Evolutionary conservation across 305 asterid species (phyloP), one percentile per base, ranked within the genome.

Genomic region (Rubia peregrina): DNA sequence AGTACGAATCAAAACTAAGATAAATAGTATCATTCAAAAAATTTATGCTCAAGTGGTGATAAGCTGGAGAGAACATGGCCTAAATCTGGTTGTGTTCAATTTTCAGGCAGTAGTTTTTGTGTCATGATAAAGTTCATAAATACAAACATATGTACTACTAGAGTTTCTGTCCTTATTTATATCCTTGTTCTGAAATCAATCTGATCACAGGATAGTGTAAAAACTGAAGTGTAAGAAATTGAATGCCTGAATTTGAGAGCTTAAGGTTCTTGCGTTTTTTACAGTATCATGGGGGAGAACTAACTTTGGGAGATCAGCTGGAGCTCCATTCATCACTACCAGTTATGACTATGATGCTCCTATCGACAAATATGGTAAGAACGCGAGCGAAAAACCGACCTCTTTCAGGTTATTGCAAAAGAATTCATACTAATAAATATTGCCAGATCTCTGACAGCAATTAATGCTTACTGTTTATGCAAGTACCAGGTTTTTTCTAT

Each of bases 291-390:
- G 99, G 99, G 60, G 99, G 99, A 80, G 99, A 80, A 94, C 98
- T 41, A 94, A 91, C 81, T 94, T 91, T 57, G 99, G 98, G 76
- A 85, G 98, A 83, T 87, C 95, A 42, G 90, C 99, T 16, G 99
- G 99, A 78, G 99, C 98, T 62, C 99, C 99, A 71, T 94, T 88
- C 61, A 71, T 91, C 60, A 91, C 99, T 14, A 94, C 99, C 72
- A 91, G 98, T 86, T 94, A 94, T 7, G 99, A 94, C 82, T 94
- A 94, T 14, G 99, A 94, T 83, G 99, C 99, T 77, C 99, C 99
- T 36, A 87, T 94, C 17, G 98, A 94, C 78, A 98, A 89, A 89
- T 94, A 88, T 53, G 99, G 99, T 93, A 68, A 71, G 83, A 51
- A 40, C 66, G 75, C 69, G 26, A 53, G 4, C 63, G 21, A 72